Percentiles rank a stretch among this genome's conserved stretches.
Conservation (phyloP, 108 stramenopile genomes). For the Cyclotella kingstonii region DNA sequence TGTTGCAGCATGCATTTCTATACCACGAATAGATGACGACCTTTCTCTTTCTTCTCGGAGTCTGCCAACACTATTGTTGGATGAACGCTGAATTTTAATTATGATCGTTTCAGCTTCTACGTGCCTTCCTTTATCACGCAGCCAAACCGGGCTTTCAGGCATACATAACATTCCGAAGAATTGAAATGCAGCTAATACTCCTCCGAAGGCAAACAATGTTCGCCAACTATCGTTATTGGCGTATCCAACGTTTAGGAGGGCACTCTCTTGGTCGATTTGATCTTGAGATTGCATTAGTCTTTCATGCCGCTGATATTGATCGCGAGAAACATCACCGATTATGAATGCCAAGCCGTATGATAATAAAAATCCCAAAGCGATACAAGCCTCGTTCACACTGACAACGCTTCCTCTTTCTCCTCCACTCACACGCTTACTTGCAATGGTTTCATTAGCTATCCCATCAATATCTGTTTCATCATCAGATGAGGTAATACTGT, state of each 20-base stretch:
- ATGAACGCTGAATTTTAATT: constrained; percentile 26
- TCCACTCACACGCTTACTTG: background rate
- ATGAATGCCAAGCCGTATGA: constrained; percentile 51
- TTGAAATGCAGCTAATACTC: constrained; percentile 61
- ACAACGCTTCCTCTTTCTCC: constrained; percentile 71
- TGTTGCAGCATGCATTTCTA: too few species aligned
- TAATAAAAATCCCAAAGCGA: constrained; percentile 68
- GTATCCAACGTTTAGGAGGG: background rate
- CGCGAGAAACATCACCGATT: constrained; percentile 13
- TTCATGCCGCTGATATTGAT: background rate
- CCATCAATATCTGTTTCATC: background rate
- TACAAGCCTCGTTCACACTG: constrained; percentile 74
- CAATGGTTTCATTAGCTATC: background rate
- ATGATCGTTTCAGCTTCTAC: constrained; percentile 35
- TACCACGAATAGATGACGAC: too few species aligned
- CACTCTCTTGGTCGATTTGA: background rate
- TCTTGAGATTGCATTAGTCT: background rate
- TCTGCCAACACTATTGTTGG: background rate
- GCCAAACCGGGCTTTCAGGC: constrained; percentile 77
- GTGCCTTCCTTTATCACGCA: constrained; percentile 39
- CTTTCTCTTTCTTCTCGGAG: background rate
- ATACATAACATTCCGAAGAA: constrained; percentile 61
- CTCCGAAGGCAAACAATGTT: constrained; percentile 55
- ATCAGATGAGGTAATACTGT: too few species aligned
- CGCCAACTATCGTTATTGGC: constrained; percentile 48